Percentiles rank a stretch among this genome's conserved stretches.
Evolutionary conservation across 1,139 yeast species (phyloP).

Genomic region (Chernovozyma aurita): DNA sequence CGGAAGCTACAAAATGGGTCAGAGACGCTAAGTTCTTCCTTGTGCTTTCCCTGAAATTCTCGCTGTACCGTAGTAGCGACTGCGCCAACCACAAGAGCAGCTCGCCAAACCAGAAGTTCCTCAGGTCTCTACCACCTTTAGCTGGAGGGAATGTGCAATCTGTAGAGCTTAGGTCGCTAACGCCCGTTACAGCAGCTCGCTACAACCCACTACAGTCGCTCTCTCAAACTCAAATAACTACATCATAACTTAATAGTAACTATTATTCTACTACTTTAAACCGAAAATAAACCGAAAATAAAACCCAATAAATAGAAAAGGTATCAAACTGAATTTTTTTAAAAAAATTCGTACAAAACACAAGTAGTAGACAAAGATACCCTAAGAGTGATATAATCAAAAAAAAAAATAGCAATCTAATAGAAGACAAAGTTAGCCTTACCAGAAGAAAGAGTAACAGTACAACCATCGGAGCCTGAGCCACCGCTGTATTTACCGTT

Average conservation of each 20-base stretch:
- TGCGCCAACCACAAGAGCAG: too few relatives aligned
- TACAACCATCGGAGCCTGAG: constrained; percentile 68
- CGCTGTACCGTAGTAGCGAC: too few relatives aligned
- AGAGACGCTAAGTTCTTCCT: too few relatives aligned
- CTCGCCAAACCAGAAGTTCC: too few relatives aligned
- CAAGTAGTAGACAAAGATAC: background rate
- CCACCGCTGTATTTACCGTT: constrained; percentile 57
- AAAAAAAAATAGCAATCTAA: constrained; percentile 12
- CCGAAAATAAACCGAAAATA: constrained; percentile 4
- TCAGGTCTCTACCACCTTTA: too few relatives aligned
- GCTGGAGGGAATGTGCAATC: too few relatives aligned
- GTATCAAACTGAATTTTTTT: constrained; percentile 3
- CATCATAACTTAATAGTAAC: constrained; percentile 1
- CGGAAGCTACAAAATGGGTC: too few relatives aligned
- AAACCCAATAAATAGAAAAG: constrained; percentile 5
- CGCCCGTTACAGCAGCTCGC: too few relatives aligned
- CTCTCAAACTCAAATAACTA: too few relatives aligned
- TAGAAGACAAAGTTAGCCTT: constrained; percentile 64
- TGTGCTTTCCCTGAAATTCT: too few relatives aligned
- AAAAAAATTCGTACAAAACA: background rate
- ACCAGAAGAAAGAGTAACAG: constrained; percentile 67
- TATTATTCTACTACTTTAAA: background rate
- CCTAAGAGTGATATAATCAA: constrained; percentile 2
- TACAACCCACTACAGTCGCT: too few relatives aligned
- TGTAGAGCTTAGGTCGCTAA: too few relatives aligned